Base-by-base conservation (phyloP, 164 flowering plant species). In the Paratinospora sagittata region DNA sequence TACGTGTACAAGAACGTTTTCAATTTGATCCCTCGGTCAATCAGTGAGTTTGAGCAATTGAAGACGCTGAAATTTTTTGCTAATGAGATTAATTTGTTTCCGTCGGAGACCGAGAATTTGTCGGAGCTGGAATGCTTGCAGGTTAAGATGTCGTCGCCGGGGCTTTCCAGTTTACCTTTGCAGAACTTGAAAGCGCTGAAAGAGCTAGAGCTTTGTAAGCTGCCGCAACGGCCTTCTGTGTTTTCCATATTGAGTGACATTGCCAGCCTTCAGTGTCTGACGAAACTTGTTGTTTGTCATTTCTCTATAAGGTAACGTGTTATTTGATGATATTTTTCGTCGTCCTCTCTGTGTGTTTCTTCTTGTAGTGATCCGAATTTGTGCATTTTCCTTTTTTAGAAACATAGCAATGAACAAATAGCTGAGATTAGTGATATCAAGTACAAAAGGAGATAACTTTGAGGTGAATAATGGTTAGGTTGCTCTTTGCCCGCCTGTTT, bases 261-360 rank as follows among this genome's bases (percentile, higher is more conserved):
- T 75, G 78, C 90, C 2, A 83, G 80, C 39, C 87, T 95, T 63
- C 86, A 80, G 80, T 76, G 83, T 80, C 76, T 95, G 84, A 89
- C 88, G 7, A 89, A 78, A 81, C 91, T 95, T 62, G 86, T 94
- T 47, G 86, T 95, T 77, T 92, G 97, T 67, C 89, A 92, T 72
- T 95, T 92, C 76, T 84, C 93, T 3, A 91, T 95, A 21, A 83
- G 97, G 98, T 90, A 57, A 72, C 24, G 2, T 55, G 24, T 10
- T 55, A 19, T 55, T 37, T 67, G n/a, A n/a, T n/a, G n/a, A n/a
- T 30, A 1, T 30, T 30, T 30, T 30, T 30, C 4, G 34, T 30
- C 2, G 2, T 30, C 34, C 34, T 30, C 34, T 30, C 34, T 4
- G 4, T 30, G 34, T 30, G 34, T 30, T 30, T 30, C 34, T 30